Base-by-base conservation (phyloP, 2,329 filamentous ascomycete genomes). In the Colletotrichum gigasporum region DNA sequence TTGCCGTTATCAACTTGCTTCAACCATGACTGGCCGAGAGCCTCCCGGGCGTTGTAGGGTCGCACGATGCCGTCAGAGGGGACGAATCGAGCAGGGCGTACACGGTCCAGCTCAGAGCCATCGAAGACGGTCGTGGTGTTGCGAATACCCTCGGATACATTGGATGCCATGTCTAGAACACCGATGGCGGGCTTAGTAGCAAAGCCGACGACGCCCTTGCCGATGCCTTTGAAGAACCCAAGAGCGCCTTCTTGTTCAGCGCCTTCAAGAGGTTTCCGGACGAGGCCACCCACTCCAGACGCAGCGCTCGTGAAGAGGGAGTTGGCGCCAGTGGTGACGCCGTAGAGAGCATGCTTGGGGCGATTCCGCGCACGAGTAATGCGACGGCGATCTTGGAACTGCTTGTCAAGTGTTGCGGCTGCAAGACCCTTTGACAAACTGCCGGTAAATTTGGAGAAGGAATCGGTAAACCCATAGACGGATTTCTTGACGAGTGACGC, bases 111-210 rank as follows among this genome's bases (percentile, higher is more conserved):
- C 54, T 96, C 96, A 64, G 95, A 91, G 24, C 92, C 92, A 73
- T 99, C 96, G 76, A 99, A 99, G 18, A 99, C 96, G 0, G 96
- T 99, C 1, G 96, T 99, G 0, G 96, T 99, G 80, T 99, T 99
- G 73, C 96, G 94, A 58, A 99, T 97, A 54, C 96, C 96, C 79
- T 99, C 96, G 24, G 94, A 95, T 70, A 99, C 91, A 75, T 97
- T 98, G 73, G 94, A 97, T 1, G 96, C 96, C 73, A 99, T 90
- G 78, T 99, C 96, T 69, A 99, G 94, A 20, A 97, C 93, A 59
- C 96, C 96, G 62, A 99, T 97, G 6, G 95, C 94, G 2, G 96
- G 95, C 78, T 99, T 99, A 9, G 96, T 99, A 2, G 94, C 94
- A n/a, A 98, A 83, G 11, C 96, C 96, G 2, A 98, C 85, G 18